These are phyloP conservation scores for Lavandula angustifolia DNA, from an alignment of 257 asterid species.

Conservation along the genomic window DNA sequence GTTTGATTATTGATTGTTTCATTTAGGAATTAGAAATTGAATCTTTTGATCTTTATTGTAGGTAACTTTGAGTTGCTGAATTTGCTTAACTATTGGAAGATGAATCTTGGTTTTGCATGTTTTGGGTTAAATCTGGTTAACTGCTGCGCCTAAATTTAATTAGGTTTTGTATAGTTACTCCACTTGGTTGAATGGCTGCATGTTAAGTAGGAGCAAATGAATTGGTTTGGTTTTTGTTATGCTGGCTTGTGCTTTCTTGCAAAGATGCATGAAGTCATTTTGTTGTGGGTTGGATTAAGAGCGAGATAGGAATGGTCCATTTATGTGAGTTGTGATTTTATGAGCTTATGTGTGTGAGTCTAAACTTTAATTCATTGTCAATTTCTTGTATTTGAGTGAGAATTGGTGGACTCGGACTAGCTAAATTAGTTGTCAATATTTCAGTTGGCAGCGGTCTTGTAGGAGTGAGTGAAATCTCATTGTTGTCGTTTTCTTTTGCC, in stretches of 20 bases:
- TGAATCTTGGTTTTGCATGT: conserved; percentile 25
- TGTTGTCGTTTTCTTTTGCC: neutral
- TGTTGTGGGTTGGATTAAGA: conserved; percentile 21
- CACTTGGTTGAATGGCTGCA: conserved; percentile 35
- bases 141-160: neutral
- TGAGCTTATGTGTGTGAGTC: conserved; percentile 10
- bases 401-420: conserved; percentile 14
- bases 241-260: conserved; percentile 1
- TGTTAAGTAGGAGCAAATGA: conserved; percentile 23
- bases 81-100: conserved; percentile 13
- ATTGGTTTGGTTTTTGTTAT: conserved; percentile 19
- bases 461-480: conserved; percentile 3
- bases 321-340: conserved; percentile 6
- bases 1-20: neutral
- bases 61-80: conserved; percentile 28
- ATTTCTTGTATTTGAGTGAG: neutral
- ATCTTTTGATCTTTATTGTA: neutral
- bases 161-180: conserved; percentile 17
- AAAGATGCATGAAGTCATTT: neutral
- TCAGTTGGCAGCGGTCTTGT: conserved; percentile 1
- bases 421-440: neutral
- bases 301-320: neutral
- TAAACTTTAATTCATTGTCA: neutral
- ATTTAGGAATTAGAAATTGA: neutral
- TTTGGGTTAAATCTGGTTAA: conserved; percentile 10